Conservation (phyloP, 179 eudicot genomes). For the Gypsophila paniculata region DNA sequence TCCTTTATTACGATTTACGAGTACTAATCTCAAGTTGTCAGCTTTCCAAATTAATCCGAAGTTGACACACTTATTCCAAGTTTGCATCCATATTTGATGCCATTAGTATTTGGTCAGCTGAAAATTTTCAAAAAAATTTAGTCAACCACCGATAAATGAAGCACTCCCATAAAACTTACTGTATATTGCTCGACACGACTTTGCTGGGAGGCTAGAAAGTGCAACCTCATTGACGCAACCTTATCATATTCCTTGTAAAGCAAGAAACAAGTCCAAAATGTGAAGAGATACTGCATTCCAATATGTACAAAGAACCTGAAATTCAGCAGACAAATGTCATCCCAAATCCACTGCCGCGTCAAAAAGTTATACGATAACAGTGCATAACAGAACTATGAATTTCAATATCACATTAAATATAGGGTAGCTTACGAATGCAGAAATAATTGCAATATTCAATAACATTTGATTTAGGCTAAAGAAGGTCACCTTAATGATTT, state of each 20-base stretch:
- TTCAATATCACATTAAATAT: neutral
- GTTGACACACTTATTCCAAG: too few species aligned
- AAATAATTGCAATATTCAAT: neutral
- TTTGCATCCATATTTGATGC: too few species aligned
- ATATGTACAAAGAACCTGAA: slow-evolving; percentile 49
- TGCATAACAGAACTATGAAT: neutral
- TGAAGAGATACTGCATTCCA: slow-evolving; percentile 42
- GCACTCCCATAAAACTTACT: slow-evolving; percentile 24
- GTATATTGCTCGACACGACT: slow-evolving; percentile 44
- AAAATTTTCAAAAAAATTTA: too few species aligned
- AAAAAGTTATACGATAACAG: neutral
- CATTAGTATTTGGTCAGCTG: too few species aligned
- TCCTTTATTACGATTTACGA: too few species aligned
- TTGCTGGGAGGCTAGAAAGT: slow-evolving; percentile 42
- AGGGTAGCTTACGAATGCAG: too few species aligned
- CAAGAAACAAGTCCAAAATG: slow-evolving; percentile 52
- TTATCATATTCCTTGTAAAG: slow-evolving; percentile 50
- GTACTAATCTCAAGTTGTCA: too few species aligned
- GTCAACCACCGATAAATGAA: too few species aligned
- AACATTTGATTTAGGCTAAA: neutral
- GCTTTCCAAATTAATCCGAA: too few species aligned
- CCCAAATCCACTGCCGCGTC: neutral
- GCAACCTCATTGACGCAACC: slow-evolving; percentile 43
- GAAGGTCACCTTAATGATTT: slow-evolving; percentile 59
- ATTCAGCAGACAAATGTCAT: slow-evolving; percentile 5